Conservation (phyloP, 2,329 filamentous ascomycete genomes). For the Tolypocladium album region DNA sequence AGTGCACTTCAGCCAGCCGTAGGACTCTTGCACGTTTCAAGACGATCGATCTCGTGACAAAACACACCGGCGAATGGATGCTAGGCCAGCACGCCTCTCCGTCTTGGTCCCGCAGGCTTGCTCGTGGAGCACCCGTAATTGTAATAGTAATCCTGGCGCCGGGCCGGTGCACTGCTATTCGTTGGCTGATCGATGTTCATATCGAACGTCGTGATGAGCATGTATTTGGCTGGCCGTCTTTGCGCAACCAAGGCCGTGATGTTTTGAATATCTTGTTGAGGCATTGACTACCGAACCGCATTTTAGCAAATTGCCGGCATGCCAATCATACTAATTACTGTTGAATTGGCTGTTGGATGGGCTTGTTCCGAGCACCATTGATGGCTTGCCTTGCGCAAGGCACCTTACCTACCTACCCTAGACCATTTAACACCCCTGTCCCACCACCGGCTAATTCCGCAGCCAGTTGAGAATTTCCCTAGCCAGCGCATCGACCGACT, state of each 20-base stretch:
- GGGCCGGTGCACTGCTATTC: background rate
- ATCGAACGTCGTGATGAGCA: background rate
- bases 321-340: background rate
- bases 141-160: no score
- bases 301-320: no score
- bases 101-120: background rate
- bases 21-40: background rate
- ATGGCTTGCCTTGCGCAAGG: no score
- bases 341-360: background rate
- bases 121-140: background rate
- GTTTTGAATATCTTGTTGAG: background rate
- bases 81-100: background rate
- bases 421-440: background rate
- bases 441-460: background rate
- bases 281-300: background rate
- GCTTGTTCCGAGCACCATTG: no score
- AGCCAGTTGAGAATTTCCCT: background rate
- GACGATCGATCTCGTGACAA: background rate
- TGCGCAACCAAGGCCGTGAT: background rate
- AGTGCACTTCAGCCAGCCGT: background rate
- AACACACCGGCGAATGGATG: background rate
- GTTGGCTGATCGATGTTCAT: background rate
- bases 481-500: background rate
- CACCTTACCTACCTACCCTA: background rate
- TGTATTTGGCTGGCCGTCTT: no score